A percentile compares a stretch with the other conserved stretches of the same genome.
Evolutionary conservation across 2,329 filamentous ascomycete species (phyloP).

Genomic region (Trichoderma oligosporum): DNA sequence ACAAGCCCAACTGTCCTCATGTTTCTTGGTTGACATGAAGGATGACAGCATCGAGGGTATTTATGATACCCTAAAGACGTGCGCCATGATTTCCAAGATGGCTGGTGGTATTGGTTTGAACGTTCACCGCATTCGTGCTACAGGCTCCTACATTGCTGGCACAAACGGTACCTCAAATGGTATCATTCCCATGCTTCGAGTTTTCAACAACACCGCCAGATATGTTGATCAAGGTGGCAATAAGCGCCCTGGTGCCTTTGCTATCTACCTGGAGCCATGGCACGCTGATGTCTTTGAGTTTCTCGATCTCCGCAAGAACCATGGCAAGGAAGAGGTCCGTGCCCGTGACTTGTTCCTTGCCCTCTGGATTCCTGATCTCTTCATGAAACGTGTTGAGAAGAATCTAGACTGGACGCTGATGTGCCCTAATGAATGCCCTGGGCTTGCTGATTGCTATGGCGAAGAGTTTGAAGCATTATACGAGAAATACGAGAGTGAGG

Average conservation of each 20-base stretch:
- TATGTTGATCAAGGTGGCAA: constrained; percentile 99
- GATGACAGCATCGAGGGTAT: constrained; percentile 99
- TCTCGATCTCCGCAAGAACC: constrained; percentile 97
- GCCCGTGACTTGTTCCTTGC: constrained; percentile 97
- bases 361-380: constrained; percentile 96
- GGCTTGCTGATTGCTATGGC: constrained; percentile 92
- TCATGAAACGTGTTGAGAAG: constrained; percentile 99
- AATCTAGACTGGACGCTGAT: constrained; percentile 97
- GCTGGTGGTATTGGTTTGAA: constrained; percentile 97
- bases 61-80: constrained; percentile 98
- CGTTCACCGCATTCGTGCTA: constrained; percentile 92
- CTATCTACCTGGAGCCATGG: constrained; percentile 99
- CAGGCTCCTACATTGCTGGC: constrained; percentile 94
- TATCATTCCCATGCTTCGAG: constrained; percentile 94
- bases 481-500: constrained; percentile 84
- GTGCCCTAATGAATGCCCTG: constrained; percentile 95
- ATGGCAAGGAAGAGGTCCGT: constrained; percentile 96
- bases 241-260: constrained; percentile 97
- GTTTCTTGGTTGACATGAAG: constrained; percentile 99
- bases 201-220: constrained; percentile 98
- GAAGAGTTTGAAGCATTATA: constrained; percentile 96
- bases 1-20: constrained; percentile 90
- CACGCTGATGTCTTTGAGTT: constrained; percentile 97
- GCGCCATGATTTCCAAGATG: constrained; percentile 99
- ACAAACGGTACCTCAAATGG: constrained; percentile 98